Percentiles rank a stretch among this genome's conserved stretches.
phyloP scores from a whole-genome alignment of 805 yeast genomes.

The Zygosaccharomyces bailii region DNA sequence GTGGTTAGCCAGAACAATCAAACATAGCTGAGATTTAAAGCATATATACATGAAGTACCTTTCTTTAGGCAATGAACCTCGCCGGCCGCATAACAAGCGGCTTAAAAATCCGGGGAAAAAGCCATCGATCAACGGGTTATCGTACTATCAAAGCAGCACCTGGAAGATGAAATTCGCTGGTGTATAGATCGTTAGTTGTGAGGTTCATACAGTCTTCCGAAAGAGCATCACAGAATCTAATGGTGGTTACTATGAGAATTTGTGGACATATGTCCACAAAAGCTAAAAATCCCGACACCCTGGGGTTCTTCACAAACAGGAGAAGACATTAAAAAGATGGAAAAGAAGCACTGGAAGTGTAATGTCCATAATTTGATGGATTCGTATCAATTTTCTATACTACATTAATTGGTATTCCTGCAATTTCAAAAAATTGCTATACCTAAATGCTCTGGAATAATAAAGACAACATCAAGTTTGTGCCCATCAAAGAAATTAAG shows the following conservation, averaged over 20 bases:
- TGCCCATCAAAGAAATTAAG: conserved; percentile 14
- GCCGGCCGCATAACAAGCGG: neutral
- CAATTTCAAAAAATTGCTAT: too few relatives aligned
- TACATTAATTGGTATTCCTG: too few relatives aligned
- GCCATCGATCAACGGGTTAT: neutral
- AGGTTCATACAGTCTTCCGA: too few relatives aligned
- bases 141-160: too few relatives aligned
- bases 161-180: too few relatives aligned
- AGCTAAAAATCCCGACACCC: conserved; percentile 7
- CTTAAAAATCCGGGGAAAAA: neutral
- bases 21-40: neutral
- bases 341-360: too few relatives aligned
- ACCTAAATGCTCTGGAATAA: conserved; percentile 12
- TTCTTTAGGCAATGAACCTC: neutral
- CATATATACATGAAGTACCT: neutral
- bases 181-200: too few relatives aligned
- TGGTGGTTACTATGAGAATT: neutral
- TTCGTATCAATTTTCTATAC: too few relatives aligned
- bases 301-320: conserved; percentile 1
- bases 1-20: neutral
- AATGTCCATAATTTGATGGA: too few relatives aligned
- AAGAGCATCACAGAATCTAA: neutral
- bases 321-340: neutral
- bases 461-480: conserved; percentile 17
- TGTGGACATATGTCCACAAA: neutral